A percentile compares a stretch with the other conserved stretches of the same genome.
phyloP scores from a whole-genome alignment of 106 monocot species.

The Allium cepa region DNA sequence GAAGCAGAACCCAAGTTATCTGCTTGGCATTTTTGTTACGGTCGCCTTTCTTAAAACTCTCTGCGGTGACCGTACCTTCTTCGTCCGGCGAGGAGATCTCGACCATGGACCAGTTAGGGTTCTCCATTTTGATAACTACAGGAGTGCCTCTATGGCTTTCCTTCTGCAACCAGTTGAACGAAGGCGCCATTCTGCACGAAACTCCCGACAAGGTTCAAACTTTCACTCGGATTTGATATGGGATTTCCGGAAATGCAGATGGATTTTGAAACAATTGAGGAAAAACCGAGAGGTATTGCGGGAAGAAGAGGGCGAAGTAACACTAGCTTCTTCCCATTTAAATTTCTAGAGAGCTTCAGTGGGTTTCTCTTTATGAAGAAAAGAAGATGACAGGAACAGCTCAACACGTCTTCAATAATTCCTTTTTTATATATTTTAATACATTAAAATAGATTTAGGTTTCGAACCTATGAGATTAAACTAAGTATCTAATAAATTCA shows the following conservation, averaged over 20 bases:
- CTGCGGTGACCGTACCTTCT: background rate
- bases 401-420: slow-evolving; percentile 12
- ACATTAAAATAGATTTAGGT: background rate
- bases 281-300: background rate
- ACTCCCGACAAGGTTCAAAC: background rate
- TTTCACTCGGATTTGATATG: background rate
- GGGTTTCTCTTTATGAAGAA: slow-evolving; percentile 8
- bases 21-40: slow-evolving; percentile 72
- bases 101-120: slow-evolving; percentile 58
- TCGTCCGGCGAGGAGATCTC: slow-evolving; percentile 29
- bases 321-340: slow-evolving; percentile 2
- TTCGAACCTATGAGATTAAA: background rate
- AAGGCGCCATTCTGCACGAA: background rate
- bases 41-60: slow-evolving; percentile 1
- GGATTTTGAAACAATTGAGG: background rate
- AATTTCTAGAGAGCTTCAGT: background rate
- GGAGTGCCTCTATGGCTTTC: slow-evolving; percentile 45
- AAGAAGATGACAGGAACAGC: slow-evolving; percentile 5
- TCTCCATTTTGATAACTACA: slow-evolving; percentile 85
- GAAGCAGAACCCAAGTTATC: slow-evolving; percentile 55
- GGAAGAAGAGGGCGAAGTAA: background rate
- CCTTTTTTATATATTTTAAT: background rate
- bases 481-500: background rate
- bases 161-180: slow-evolving; percentile 54
- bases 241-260: background rate